A percentile compares a stretch with the other conserved stretches of the same genome.
These are phyloP conservation scores for Xylariaceae sp. DNA, from an alignment of 2,329 filamentous ascomycete genomes.

Conservation along the genomic window DNA sequence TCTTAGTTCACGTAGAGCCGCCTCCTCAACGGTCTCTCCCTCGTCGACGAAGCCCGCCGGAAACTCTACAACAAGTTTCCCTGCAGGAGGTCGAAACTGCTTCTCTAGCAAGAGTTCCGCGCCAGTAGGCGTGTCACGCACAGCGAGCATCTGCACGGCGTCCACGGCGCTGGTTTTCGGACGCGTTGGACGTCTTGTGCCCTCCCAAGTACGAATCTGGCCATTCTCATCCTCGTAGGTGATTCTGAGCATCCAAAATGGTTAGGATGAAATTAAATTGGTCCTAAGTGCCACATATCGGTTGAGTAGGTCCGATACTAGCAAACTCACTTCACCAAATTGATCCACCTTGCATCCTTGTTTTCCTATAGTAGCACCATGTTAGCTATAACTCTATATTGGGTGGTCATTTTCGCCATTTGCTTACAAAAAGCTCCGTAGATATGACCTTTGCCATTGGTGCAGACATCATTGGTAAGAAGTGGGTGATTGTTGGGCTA, in stretches of 20 bases:
- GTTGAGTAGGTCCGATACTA: neutral
- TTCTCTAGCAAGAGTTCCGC: constrained; percentile 46
- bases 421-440: constrained; percentile 38
- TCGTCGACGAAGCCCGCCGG: constrained; percentile 48
- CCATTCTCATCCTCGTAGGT: constrained; percentile 40
- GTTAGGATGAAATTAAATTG: neutral
- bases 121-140: constrained; percentile 31
- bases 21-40: constrained; percentile 44
- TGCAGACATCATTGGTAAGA: constrained; percentile 28
- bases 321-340: constrained; percentile 38
- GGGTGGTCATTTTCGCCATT: neutral
- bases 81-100: constrained; percentile 47
- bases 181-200: constrained; percentile 34
- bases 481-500: too few relatives aligned
- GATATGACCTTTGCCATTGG: constrained; percentile 35
- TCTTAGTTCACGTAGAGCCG: constrained; percentile 46
- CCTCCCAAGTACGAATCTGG: constrained; percentile 39
- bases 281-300: neutral
- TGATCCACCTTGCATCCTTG: constrained; percentile 42
- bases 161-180: constrained; percentile 39
- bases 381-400: too few relatives aligned
- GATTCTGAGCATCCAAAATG: constrained; percentile 29
- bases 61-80: constrained; percentile 47
- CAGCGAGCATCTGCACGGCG: constrained; percentile 39
- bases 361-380: constrained; percentile 32